phyloP scores from a whole-genome alignment of 2,329 filamentous ascomycete genomes.

The Fusarium xylarioides region DNA sequence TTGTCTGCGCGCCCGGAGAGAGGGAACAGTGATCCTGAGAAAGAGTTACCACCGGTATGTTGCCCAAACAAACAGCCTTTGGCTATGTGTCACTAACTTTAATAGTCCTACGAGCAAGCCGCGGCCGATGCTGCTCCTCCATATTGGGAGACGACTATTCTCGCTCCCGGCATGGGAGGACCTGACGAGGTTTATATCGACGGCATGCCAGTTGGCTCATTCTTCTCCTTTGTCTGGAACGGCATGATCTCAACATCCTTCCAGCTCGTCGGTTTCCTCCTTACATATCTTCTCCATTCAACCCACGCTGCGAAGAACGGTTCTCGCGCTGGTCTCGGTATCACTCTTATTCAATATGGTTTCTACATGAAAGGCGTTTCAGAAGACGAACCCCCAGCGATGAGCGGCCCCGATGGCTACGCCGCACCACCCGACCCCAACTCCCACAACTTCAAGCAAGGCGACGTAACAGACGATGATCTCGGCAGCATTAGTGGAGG shows the following conservation, averaged over 20 bases:
- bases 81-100: constrained; percentile 46
- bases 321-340: constrained; percentile 90
- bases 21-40: constrained; percentile 76
- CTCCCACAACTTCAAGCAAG: constrained; percentile 85
- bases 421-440: constrained; percentile 86
- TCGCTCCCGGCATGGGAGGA: constrained; percentile 89
- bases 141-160: constrained; percentile 99
- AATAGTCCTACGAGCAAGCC: constrained; percentile 95
- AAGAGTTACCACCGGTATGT: constrained; percentile 91
- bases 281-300: constrained; percentile 97
- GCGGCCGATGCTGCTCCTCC: constrained; percentile 95
- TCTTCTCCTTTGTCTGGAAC: constrained; percentile 92
- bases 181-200: constrained; percentile 97
- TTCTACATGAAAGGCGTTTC: constrained; percentile 86
- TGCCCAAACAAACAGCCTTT: neutral
- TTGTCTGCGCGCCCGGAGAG: constrained; percentile 88
- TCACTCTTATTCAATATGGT: constrained; percentile 95
- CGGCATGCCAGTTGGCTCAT: constrained; percentile 88
- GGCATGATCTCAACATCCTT: constrained; percentile 98
- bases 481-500: constrained; percentile 68
- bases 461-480: constrained; percentile 65
- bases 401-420: constrained; percentile 65
- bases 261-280: constrained; percentile 94
- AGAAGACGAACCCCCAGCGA: constrained; percentile 54
- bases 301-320: constrained; percentile 98